These are phyloP conservation scores for Pelargonium nanum DNA, from an alignment of 345 rosid genomes.

Conservation along the genomic window DNA sequence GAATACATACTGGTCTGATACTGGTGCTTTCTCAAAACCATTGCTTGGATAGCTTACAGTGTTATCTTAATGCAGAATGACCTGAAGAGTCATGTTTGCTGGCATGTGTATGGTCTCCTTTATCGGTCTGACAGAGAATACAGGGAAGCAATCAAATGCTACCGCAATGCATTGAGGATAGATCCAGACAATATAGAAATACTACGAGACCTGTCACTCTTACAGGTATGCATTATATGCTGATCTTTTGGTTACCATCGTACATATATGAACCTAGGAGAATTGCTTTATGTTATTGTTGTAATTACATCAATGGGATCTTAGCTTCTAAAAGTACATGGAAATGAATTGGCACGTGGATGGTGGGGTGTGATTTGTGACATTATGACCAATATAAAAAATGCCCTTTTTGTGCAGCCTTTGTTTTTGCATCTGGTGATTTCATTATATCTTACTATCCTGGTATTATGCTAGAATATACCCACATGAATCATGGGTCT, in stretches of 20 bases:
- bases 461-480: no score
- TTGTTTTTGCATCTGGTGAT: no score
- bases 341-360: no score
- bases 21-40: not conserved
- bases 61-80: constrained; percentile 64
- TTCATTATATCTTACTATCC: no score
- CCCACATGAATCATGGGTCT: no score
- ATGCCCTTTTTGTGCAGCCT: no score
- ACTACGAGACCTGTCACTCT: constrained; percentile 81
- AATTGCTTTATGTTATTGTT: not conserved
- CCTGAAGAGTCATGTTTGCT: constrained; percentile 97
- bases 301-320: not conserved
- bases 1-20: not conserved
- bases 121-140: constrained; percentile 98
- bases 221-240: constrained; percentile 49
- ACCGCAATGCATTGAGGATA: constrained; percentile 82
- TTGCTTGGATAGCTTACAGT: not conserved
- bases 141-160: constrained; percentile 98
- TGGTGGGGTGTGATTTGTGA: no score
- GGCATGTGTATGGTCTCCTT: constrained; percentile 98
- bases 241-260: no score
- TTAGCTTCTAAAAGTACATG: not conserved
- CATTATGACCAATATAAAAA: no score
- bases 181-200: constrained; percentile 99
- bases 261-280: not conserved